Conservation (phyloP, 305 asterid genomes). For the Caryopteris hybrid region DNA sequence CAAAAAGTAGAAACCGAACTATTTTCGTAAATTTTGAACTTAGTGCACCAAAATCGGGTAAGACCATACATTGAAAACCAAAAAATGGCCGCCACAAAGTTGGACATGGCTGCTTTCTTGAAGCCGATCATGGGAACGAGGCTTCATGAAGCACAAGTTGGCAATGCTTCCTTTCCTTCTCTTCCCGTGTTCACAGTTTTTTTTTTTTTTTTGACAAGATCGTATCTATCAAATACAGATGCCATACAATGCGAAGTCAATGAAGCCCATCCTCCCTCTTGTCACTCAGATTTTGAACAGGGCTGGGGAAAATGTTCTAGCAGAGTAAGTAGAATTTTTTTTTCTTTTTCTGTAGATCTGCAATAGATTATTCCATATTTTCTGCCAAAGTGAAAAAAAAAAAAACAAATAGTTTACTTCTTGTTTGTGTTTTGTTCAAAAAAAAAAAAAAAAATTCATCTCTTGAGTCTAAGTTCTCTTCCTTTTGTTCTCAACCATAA, state of each 20-base stretch:
- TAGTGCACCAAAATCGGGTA: background rate
- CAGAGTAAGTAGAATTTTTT: slow-evolving; percentile 20
- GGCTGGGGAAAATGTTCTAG: slow-evolving; percentile 24
- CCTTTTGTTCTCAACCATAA: no score
- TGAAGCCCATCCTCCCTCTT: background rate
- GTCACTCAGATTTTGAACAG: background rate
- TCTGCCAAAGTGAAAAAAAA: no score
- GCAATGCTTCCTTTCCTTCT: background rate
- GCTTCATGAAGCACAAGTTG: background rate
- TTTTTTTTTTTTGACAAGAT: background rate
- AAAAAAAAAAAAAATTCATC: no score
- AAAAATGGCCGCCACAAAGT: background rate
- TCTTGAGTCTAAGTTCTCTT: no score
- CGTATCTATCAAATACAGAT: background rate
- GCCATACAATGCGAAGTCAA: slow-evolving; percentile 5
- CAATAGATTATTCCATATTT: no score
- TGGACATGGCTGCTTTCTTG: background rate
- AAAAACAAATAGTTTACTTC: no score
- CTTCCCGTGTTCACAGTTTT: background rate
- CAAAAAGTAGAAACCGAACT: no score
- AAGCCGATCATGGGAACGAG: background rate
- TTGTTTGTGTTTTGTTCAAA: no score
- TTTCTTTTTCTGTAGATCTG: background rate
- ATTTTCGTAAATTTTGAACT: no score
- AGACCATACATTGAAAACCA: background rate